Conservation (phyloP, 345 rosid genomes). For the Rhodomyrtus tomentosa region DNA sequence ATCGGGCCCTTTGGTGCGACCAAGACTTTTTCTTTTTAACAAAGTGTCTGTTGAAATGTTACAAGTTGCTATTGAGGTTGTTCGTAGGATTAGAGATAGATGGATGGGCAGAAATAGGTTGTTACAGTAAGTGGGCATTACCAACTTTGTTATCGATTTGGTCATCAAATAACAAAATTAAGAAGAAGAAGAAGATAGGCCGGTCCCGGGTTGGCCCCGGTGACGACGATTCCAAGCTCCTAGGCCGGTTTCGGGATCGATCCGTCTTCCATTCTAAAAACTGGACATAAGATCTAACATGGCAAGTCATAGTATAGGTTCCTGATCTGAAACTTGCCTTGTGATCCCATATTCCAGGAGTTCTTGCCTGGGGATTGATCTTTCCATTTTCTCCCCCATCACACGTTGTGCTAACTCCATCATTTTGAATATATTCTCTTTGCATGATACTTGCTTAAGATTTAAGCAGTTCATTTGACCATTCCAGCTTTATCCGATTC, state of each 20-base stretch:
- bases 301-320: fast-evolving
- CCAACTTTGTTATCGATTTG: neutral
- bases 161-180: neutral
- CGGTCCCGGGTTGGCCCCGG: fast-evolving
- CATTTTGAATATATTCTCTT: neutral
- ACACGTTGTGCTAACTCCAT: neutral
- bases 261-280: fast-evolving
- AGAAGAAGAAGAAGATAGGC: neutral
- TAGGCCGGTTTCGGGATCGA: fast-evolving
- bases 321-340: fast-evolving
- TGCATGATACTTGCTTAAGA: neutral
- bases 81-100: too few species aligned
- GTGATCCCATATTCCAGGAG: neutral
- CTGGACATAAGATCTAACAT: fast-evolving
- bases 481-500: neutral
- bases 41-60: too few species aligned
- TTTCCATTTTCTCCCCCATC: neutral
- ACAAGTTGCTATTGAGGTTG: too few species aligned
- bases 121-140: neutral
- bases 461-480: neutral
- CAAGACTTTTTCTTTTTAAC: too few species aligned
- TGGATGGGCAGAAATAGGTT: too few species aligned
- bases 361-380: neutral
- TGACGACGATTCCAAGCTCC: fast-evolving
- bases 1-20: too few species aligned